Conservation (phyloP, 345 rosid species). For the Populus tremula region DNA sequence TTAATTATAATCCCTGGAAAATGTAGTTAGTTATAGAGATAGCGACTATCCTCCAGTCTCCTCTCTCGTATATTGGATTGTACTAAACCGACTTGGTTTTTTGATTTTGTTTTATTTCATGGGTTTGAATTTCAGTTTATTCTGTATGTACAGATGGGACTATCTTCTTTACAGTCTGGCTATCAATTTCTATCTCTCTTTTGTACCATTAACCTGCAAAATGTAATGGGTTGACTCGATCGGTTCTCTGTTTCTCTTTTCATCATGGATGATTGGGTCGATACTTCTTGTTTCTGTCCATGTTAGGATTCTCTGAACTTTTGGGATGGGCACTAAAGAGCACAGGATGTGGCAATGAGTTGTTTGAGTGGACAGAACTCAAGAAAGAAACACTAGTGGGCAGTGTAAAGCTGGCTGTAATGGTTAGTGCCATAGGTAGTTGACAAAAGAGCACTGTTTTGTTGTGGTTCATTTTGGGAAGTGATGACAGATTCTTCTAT, state of each 20-base stretch:
- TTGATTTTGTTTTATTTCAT: conserved; percentile 2
- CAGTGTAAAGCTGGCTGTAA: conserved; percentile 1
- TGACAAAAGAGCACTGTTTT: conserved; percentile 3
- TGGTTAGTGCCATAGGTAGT: background rate
- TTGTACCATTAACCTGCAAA: background rate
- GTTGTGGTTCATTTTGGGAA: conserved; percentile 10
- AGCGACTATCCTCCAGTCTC: conserved; percentile 17
- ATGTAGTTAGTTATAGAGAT: conserved; percentile 31
- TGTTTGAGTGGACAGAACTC: background rate
- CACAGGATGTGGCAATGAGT: background rate
- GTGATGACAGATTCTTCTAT: conserved; percentile 11
- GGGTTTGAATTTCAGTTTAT: conserved; percentile 13
- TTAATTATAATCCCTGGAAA: background rate
- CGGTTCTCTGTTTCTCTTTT: background rate
- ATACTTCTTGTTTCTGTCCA: conserved; percentile 17
- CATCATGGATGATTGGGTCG: background rate
- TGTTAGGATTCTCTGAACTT: conserved; percentile 19
- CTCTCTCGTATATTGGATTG: conserved; percentile 10
- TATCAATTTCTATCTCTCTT: background rate
- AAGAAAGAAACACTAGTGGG: background rate
- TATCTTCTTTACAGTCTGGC: conserved; percentile 20
- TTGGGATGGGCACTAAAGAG: conserved; percentile 9
- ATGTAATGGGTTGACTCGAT: conserved; percentile 3
- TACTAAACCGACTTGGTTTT: background rate
- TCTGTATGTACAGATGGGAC: conserved; percentile 13